phyloP scores from a whole-genome alignment of 1,284 basidiomycete species.

The Puccinia hordei region DNA sequence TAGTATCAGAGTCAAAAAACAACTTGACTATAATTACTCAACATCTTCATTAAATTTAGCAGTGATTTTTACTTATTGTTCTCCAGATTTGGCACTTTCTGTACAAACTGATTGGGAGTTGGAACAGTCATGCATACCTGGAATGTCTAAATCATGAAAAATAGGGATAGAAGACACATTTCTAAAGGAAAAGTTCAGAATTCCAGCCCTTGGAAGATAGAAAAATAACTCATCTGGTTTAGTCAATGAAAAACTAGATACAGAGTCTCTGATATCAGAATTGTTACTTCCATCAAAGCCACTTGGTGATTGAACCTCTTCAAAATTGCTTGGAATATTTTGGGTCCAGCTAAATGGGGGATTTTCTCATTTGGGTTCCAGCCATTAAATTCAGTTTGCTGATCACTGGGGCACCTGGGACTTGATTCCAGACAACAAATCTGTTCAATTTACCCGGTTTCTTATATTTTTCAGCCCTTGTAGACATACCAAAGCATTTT shows the following conservation, averaged over 20 bases:
- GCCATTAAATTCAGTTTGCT: not conserved
- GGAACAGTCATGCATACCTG: not conserved
- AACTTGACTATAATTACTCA: constrained; percentile 52
- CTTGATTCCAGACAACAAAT: not conserved
- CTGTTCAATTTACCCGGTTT: not conserved
- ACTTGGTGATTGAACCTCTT: constrained; percentile 37
- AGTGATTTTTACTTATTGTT: not conserved
- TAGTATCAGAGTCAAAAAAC: not conserved
- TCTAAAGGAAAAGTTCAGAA: not conserved
- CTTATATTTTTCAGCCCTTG: not conserved
- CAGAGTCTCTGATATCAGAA: constrained; percentile 43
- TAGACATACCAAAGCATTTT: not conserved
- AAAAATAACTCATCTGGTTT: constrained; percentile 43
- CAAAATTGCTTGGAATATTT: constrained; percentile 29
- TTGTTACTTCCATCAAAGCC: constrained; percentile 43
- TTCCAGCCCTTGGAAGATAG: constrained; percentile 27
- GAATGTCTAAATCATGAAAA: constrained; percentile 10
- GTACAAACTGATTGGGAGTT: not conserved
- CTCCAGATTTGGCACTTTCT: not conserved
- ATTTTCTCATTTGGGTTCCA: not conserved
- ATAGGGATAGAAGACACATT: not conserved
- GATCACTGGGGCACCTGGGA: not conserved
- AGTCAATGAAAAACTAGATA: constrained; percentile 32
- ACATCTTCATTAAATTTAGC: constrained; percentile 56
- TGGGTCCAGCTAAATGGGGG: not conserved